Conservation (phyloP, 2,329 filamentous ascomycete species). For the Albophoma yamanashiensis region DNA sequence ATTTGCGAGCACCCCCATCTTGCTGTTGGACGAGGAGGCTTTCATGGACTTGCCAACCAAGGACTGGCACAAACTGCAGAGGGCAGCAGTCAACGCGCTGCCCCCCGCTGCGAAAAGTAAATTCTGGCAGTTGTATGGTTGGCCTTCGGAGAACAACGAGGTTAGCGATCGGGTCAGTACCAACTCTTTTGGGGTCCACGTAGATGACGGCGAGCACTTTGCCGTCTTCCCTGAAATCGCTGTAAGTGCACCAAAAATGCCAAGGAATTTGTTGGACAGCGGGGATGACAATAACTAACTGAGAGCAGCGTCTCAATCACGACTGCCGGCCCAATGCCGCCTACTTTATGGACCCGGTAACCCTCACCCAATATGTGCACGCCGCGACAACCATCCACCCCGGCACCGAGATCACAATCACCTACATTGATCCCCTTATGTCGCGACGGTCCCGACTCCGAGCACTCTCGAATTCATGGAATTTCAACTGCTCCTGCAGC, state of each 20-base stretch:
- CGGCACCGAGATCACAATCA: conserved; percentile 32
- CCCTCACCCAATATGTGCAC: conserved; percentile 26
- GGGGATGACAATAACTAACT: too few relatives aligned
- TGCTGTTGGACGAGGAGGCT: conserved; percentile 3
- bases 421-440: conserved; percentile 27
- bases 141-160: neutral
- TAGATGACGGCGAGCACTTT: neutral
- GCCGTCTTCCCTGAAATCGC: conserved; percentile 7
- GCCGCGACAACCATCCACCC: conserved; percentile 26
- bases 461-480: conserved; percentile 19
- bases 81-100: conserved; percentile 3
- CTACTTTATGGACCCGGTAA: conserved; percentile 28
- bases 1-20: conserved; percentile 6
- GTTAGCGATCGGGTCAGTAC: conserved; percentile 4
- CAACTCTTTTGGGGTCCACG: conserved; percentile 5
- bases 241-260: conserved; percentile 2
- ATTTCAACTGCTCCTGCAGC: conserved; percentile 29
- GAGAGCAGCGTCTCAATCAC: conserved; percentile 30
- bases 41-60: neutral
- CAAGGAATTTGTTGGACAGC: neutral
- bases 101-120: neutral
- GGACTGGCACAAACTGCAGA: neutral
- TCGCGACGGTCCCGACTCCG: conserved; percentile 12
- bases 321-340: conserved; percentile 33
- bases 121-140: conserved; percentile 6